Evolutionary conservation across 176 grass and related monocot genomes (phyloP).

Genomic region (Oryza meridionalis): DNA sequence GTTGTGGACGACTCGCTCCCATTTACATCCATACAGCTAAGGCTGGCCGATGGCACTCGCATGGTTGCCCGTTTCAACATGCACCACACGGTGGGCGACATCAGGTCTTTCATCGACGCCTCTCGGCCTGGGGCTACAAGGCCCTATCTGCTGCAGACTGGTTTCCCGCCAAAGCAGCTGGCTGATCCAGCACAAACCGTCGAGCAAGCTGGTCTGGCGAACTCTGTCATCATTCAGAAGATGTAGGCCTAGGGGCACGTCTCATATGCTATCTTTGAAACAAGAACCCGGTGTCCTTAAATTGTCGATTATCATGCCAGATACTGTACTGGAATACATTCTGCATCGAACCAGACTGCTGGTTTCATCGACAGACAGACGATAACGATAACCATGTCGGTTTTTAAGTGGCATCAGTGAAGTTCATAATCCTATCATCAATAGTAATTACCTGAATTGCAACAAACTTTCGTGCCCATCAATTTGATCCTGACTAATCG

Average conservation of each 20-base stretch:
- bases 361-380: constrained; percentile 6
- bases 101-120: constrained; percentile 88
- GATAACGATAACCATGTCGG: neutral
- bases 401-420: neutral
- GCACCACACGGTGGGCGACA: constrained; percentile 75
- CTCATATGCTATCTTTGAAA: neutral
- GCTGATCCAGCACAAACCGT: constrained; percentile 61
- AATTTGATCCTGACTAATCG: neutral
- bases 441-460: neutral
- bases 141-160: constrained; percentile 70
- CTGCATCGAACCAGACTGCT: neutral
- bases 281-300: neutral
- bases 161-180: constrained; percentile 86
- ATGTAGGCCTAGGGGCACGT: constrained; percentile 44
- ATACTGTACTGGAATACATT: constrained; percentile 23
- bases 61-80: constrained; percentile 87
- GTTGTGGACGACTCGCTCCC: constrained; percentile 70
- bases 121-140: constrained; percentile 62
- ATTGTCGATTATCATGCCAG: constrained; percentile 11
- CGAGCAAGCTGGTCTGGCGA: constrained; percentile 74
- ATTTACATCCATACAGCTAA: constrained; percentile 75
- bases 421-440: constrained; percentile 9
- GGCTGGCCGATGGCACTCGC: constrained; percentile 84
- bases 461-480: neutral
- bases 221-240: constrained; percentile 92